Evolutionary conservation across 208 protist genomes (phyloP).

Genomic region (Acanthamoeba royreba): DNA sequence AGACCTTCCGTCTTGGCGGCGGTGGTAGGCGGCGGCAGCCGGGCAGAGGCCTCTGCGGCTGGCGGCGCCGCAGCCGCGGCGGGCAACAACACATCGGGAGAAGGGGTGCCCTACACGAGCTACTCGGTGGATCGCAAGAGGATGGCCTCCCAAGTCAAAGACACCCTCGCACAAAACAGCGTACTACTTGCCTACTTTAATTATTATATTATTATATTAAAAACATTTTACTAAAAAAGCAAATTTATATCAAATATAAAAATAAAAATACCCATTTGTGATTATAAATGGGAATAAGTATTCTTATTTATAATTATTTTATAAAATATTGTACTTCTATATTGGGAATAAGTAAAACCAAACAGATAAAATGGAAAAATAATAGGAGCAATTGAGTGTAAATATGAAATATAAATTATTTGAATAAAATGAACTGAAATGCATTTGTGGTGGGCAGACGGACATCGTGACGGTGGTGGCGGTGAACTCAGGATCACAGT

Average conservation of each 20-base stretch:
- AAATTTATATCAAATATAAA: too few species aligned
- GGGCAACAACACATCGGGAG: too few species aligned
- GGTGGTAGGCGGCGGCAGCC: background rate
- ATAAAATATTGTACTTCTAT: background rate
- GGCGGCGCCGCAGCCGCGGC: background rate
- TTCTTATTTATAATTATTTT: background rate
- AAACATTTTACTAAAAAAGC: too few species aligned
- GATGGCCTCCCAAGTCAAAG: background rate
- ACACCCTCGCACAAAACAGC: background rate
- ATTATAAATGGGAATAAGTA: too few species aligned
- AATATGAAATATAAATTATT: too few species aligned
- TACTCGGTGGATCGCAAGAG: background rate
- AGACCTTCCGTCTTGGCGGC: too few species aligned
- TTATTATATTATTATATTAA: background rate
- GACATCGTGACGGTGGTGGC: background rate
- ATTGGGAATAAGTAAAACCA: too few species aligned
- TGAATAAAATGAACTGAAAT: too few species aligned
- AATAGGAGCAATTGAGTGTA: too few species aligned
- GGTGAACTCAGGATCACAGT: background rate
- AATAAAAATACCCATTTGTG: too few species aligned
- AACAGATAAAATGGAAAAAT: too few species aligned
- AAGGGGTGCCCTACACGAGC: slow-evolving; percentile 24
- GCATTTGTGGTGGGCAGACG: background rate
- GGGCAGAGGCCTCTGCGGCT: background rate
- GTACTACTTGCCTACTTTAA: background rate